phyloP scores from a whole-genome alignment of 768 basidiomycete species.

The Fomitopsis pulvina region DNA sequence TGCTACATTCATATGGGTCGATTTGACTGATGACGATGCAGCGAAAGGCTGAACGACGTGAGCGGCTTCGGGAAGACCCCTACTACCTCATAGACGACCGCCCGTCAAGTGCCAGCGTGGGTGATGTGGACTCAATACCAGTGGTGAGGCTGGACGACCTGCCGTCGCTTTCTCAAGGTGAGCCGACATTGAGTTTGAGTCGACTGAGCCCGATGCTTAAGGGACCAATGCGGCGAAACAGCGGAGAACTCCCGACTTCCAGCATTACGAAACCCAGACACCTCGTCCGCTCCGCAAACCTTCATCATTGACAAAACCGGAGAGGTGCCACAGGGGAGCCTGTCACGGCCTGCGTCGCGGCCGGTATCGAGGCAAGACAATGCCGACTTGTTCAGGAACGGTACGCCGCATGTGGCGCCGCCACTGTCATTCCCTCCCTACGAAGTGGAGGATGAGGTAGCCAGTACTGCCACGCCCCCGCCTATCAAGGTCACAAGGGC shows the following conservation, averaged over 20 bases:
- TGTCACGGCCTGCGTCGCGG: conserved; percentile 2
- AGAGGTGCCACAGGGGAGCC: conserved; percentile 74
- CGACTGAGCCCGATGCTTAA: neutral
- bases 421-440: conserved; percentile 44
- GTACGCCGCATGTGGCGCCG: conserved; percentile 26
- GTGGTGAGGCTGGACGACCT: conserved; percentile 78
- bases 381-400: conserved; percentile 7
- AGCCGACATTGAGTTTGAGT: neutral
- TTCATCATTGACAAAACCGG: conserved; percentile 72
- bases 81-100: conserved; percentile 79
- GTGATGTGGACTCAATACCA: conserved; percentile 87
- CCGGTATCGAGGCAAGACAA: neutral
- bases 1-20: neutral
- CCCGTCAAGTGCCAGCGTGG: conserved; percentile 26
- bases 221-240: conserved; percentile 3
- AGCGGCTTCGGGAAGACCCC: conserved; percentile 77
- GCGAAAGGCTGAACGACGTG: conserved; percentile 72
- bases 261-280: conserved; percentile 15
- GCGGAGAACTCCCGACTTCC: conserved; percentile 17
- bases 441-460: conserved; percentile 42
- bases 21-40: conserved; percentile 23
- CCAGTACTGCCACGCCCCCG: conserved; percentile 52
- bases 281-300: conserved; percentile 31
- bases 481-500: conserved; percentile 70
- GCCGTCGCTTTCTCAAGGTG: conserved; percentile 36